A percentile compares a stretch with the other conserved stretches of the same genome.
phyloP scores from a whole-genome alignment of 129 eudicot species.

The Kitagawia praeruptora region DNA sequence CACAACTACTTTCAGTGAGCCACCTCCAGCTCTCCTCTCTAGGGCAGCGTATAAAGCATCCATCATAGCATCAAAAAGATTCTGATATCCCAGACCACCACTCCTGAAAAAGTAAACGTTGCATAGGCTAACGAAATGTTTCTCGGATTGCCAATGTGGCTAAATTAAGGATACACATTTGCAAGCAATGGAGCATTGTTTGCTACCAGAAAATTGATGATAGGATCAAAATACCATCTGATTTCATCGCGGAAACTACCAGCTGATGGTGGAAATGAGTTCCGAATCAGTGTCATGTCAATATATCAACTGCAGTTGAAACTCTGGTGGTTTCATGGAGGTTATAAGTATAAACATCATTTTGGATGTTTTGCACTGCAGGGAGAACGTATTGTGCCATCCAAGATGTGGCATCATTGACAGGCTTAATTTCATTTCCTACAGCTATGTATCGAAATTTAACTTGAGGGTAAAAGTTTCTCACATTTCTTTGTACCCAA shows the following conservation, averaged over 20 bases:
- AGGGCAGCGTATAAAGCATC: constrained; percentile 32
- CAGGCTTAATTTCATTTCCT: constrained; percentile 44
- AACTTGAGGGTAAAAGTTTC: constrained; percentile 23
- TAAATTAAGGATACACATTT: constrained; percentile 37
- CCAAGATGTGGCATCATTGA: neutral
- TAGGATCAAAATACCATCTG: constrained; percentile 14
- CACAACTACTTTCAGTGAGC: constrained; percentile 21
- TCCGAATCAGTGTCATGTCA: neutral
- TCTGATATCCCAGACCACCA: constrained; percentile 13
- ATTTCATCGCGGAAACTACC: constrained; percentile 10
- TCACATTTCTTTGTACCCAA: constrained; percentile 48
- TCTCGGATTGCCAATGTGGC: neutral
- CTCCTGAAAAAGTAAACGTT: constrained; percentile 11
- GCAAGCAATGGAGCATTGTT: constrained; percentile 23
- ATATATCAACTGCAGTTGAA: constrained; percentile 18
- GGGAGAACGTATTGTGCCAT: constrained; percentile 18
- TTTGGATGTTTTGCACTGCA: constrained; percentile 30
- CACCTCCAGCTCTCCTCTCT: constrained; percentile 24
- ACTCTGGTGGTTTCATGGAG: constrained; percentile 19
- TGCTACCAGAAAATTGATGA: neutral
- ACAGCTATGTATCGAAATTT: constrained; percentile 48
- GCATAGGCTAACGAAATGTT: constrained; percentile 22
- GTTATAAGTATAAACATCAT: constrained; percentile 10
- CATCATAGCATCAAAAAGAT: constrained; percentile 25
- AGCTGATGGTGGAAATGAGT: constrained; percentile 27